Conservation (phyloP, 2,329 filamentous ascomycete genomes). For the Venturia nashicola region DNA sequence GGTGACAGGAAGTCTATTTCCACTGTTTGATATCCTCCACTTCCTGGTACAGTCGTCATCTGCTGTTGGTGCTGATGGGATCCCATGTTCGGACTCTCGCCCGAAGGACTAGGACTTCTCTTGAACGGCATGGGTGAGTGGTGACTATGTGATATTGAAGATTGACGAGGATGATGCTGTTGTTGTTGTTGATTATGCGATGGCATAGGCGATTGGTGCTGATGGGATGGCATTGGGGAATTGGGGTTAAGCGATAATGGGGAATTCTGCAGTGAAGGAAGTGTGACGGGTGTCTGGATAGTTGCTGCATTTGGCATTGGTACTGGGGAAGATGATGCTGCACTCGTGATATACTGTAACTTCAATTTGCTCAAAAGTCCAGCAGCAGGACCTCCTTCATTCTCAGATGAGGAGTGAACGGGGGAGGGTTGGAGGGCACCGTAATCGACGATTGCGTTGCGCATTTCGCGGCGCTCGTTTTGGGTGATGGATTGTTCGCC, state of each 20-base stretch:
- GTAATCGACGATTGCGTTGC: slow-evolving; percentile 28
- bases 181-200: background rate
- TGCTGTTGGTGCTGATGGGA: background rate
- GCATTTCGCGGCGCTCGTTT: slow-evolving; percentile 24
- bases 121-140: background rate
- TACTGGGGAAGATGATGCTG: background rate
- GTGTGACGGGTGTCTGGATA: background rate
- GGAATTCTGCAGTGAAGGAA: background rate
- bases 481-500: slow-evolving; percentile 21
- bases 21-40: background rate
- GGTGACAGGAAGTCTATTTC: background rate
- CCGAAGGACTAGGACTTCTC: background rate
- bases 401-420: slow-evolving; percentile 13
- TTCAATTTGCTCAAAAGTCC: background rate
- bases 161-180: background rate
- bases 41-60: too few relatives aligned
- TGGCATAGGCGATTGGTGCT: background rate
- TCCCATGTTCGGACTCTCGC: background rate
- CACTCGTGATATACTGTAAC: background rate
- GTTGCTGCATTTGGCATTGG: background rate
- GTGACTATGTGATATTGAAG: background rate
- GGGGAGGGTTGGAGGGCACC: slow-evolving; percentile 27
- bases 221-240: background rate
- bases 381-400: background rate
- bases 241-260: background rate